Evolutionary conservation across 768 basidiomycete species (phyloP).

Genomic region (Naganishia onofrii): DNA sequence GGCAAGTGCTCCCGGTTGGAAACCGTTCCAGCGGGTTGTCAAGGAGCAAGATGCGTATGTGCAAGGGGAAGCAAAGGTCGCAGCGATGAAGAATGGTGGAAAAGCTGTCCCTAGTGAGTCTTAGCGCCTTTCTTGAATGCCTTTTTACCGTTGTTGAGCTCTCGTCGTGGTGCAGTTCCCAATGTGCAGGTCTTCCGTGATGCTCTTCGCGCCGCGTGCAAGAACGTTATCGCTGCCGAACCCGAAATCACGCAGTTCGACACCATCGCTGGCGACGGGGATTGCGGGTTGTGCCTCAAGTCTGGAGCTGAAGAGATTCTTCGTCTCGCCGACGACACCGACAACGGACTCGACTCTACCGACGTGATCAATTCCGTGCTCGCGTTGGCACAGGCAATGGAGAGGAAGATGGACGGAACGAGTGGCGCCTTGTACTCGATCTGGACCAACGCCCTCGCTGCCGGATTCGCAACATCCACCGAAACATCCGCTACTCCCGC

Average conservation of each 20-base stretch:
- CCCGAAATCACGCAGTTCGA: slow-evolving; percentile 89
- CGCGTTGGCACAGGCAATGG: slow-evolving; percentile 68
- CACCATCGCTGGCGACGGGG: slow-evolving; percentile 85
- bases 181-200: slow-evolving; percentile 60
- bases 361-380: slow-evolving; percentile 65
- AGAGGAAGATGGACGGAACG: slow-evolving; percentile 86
- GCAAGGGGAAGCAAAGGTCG: slow-evolving; percentile 9
- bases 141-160: not conserved
- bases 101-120: slow-evolving; percentile 32
- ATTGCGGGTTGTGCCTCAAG: slow-evolving; percentile 64
- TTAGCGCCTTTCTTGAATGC: too few species aligned
- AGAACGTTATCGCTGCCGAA: slow-evolving; percentile 71
- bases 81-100: slow-evolving; percentile 31
- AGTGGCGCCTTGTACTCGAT: slow-evolving; percentile 89
- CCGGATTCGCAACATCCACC: slow-evolving; percentile 60
- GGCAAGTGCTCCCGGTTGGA: slow-evolving; percentile 75
- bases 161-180: not conserved
- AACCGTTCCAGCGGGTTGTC: slow-evolving; percentile 58
- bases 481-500: slow-evolving; percentile 55
- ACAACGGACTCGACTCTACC: slow-evolving; percentile 59
- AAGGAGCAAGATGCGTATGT: slow-evolving; percentile 12
- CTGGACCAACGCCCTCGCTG: slow-evolving; percentile 62
- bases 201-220: slow-evolving; percentile 62
- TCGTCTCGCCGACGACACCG: slow-evolving; percentile 59
- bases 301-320: slow-evolving; percentile 64